Base-by-base conservation (phyloP, 2,329 filamentous ascomycete genomes). In the Ophiostoma novo-ulmi region DNA sequence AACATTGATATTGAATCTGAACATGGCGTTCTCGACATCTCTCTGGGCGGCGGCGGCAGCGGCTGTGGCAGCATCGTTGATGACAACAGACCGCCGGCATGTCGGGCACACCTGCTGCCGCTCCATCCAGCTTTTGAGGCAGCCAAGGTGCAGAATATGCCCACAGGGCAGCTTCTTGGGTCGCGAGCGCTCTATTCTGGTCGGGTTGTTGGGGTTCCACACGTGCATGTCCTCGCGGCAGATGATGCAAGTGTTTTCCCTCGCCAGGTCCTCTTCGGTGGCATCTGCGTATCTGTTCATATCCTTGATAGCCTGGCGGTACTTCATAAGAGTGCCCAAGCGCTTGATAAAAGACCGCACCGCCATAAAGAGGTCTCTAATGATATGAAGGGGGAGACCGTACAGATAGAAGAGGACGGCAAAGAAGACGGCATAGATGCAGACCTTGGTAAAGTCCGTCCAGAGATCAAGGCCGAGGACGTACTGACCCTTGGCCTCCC, bases 151-250 rank as follows among this genome's bases (percentile, higher is more conserved):
- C 55, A 99, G 82, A 55, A 98, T 95, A 77, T 99, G 95, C 5
- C 94, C 94, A 79, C 95, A 99, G 0, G 95, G 95, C 11, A 99
- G 85, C 80, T 97, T 98, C 83, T 99, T 99, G 7, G 95, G 93
- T 26, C 95, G 87, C 71, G 91, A 86, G 70, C 94, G 87, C 77
- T 98, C 93, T 71, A 96, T 89, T 70, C 91, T 85, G n/a, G 87
- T 89, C 84, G 75, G 87, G 82, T 78, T 87, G 81, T 80, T 78
- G 5, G 83, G 81, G 71, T 87, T 80, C 91, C 93, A 97, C 1
- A 90, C 88, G 44, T 88, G 87, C 95, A 99, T 99, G 74, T 96
- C 92, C 78, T 99, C 95, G 72, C 95, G 89, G 79, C 95, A 99
- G 70, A 99, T 97, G 75, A 99, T 99, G 79, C 95, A 99, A 2